Evolutionary conservation across 2,329 filamentous ascomycete species (phyloP).

Genomic region (Alternaria ethzedia): DNA sequence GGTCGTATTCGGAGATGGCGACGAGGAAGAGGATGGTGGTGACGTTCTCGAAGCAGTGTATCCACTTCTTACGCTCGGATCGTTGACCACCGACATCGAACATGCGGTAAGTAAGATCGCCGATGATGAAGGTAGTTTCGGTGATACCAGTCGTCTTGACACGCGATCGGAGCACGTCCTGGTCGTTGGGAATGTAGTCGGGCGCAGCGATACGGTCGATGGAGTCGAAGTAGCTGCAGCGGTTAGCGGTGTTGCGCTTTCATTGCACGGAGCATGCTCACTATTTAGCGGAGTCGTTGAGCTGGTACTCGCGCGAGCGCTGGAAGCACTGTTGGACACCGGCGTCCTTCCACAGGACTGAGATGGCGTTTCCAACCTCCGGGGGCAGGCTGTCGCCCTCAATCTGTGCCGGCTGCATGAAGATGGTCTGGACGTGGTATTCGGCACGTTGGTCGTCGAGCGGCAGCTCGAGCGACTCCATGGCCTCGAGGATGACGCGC

Average conservation of each 20-base stretch:
- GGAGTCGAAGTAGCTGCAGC: slow-evolving; percentile 86
- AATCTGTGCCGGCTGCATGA: slow-evolving; percentile 97
- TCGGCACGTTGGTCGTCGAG: slow-evolving; percentile 91
- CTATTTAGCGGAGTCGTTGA: slow-evolving; percentile 97
- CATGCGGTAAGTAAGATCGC: slow-evolving; percentile 94
- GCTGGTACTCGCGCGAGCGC: slow-evolving; percentile 91
- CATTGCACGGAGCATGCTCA: slow-evolving; percentile 57
- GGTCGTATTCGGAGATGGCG: slow-evolving; percentile 96
- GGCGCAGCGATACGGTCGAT: slow-evolving; percentile 88
- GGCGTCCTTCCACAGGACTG: slow-evolving; percentile 88
- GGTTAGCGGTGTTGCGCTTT: slow-evolving; percentile 22
- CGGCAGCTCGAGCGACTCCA: slow-evolving; percentile 76
- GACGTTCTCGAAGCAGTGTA: slow-evolving; percentile 98
- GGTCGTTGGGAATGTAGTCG: slow-evolving; percentile 93
- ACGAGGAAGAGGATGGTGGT: slow-evolving; percentile 96
- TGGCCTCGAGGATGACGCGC: slow-evolving; percentile 73
- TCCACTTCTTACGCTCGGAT: slow-evolving; percentile 99
- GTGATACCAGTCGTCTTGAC: slow-evolving; percentile 98
- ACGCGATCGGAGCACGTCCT: slow-evolving; percentile 93
- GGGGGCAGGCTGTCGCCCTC: slow-evolving; percentile 93
- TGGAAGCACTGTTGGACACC: slow-evolving; percentile 96
- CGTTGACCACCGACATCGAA: slow-evolving; percentile 96
- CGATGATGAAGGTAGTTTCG: slow-evolving; percentile 94
- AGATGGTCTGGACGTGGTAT: slow-evolving; percentile 97
- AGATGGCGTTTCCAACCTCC: slow-evolving; percentile 91